These are phyloP conservation scores for Plasmodium gaboni DNA, from an alignment of 169 alveolate genomes.

Conservation along the genomic window DNA sequence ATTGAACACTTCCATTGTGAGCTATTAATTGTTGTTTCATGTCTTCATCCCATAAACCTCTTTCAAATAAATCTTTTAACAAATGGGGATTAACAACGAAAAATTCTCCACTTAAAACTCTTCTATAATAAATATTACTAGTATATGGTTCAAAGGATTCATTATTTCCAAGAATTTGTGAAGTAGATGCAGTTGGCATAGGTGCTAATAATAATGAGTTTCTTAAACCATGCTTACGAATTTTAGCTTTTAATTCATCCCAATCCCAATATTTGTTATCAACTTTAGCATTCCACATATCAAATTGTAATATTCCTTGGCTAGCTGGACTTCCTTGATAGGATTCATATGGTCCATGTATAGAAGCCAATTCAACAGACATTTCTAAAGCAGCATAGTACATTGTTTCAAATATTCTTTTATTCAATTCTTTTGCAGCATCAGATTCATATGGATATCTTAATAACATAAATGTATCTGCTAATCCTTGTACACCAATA, in stretches of 20 bases:
- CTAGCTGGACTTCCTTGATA: slow-evolving; percentile 97
- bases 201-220: slow-evolving; percentile 98
- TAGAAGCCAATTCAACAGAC: slow-evolving; percentile 95
- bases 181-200: slow-evolving; percentile 99
- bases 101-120: slow-evolving; percentile 99
- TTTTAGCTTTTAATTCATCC: slow-evolving; percentile 93
- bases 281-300: slow-evolving; percentile 95
- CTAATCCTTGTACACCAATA: slow-evolving; percentile 98
- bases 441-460: slow-evolving; percentile 96
- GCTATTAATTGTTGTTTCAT: slow-evolving; percentile 95
- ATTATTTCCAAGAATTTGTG: slow-evolving; percentile 97
- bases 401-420: slow-evolving; percentile 97
- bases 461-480: slow-evolving; percentile 97
- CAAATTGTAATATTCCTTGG: slow-evolving; percentile 97
- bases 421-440: slow-evolving; percentile 94
- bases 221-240: slow-evolving; percentile 94
- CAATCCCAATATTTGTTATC: slow-evolving; percentile 94
- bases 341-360: slow-evolving; percentile 95
- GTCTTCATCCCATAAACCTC: slow-evolving; percentile 94
- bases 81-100: slow-evolving; percentile 98
- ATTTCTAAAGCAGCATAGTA: slow-evolving; percentile 97
- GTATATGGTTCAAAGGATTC: slow-evolving; percentile 99
- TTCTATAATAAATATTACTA: slow-evolving; percentile 96
- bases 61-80: slow-evolving; percentile 95
- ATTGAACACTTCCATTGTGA: slow-evolving; percentile 96